Conservation (phyloP, 805 yeast species). For the Scheffersomyces amazonensis region DNA sequence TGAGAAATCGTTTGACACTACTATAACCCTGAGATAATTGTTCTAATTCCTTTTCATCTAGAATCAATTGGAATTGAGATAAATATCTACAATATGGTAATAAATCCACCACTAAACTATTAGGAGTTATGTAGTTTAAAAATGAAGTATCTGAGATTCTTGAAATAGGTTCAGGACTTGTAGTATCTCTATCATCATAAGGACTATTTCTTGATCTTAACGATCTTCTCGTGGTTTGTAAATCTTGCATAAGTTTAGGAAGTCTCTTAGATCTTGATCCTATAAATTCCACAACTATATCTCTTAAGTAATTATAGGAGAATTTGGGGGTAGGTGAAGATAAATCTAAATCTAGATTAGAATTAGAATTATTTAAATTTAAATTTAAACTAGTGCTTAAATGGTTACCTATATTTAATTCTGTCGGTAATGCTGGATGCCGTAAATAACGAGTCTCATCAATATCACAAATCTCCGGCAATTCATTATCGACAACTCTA, state of each 20-base stretch:
- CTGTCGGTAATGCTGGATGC: conserved; percentile 35
- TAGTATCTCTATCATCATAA: conserved; percentile 3
- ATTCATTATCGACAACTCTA: conserved; percentile 27
- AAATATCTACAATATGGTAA: conserved; percentile 31
- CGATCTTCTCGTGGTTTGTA: conserved; percentile 13
- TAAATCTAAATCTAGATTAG: background rate
- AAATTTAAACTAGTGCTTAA: conserved; percentile 4
- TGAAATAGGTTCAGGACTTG: conserved; percentile 12
- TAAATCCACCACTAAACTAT: conserved; percentile 27
- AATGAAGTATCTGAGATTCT: conserved; percentile 36
- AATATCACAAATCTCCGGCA: conserved; percentile 29
- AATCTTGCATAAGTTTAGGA: conserved; percentile 27
- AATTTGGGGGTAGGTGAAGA: conserved; percentile 2
- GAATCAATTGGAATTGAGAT: conserved; percentile 27
- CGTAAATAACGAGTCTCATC: conserved; percentile 26
- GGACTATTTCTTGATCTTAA: background rate
- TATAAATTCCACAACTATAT: conserved; percentile 16
- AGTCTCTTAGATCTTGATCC: conserved; percentile 34
- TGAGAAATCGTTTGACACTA: conserved; percentile 24
- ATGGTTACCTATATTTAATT: conserved; percentile 28
- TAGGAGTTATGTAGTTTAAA: conserved; percentile 19
- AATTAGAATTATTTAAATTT: too few relatives aligned
- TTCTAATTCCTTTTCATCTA: conserved; percentile 20
- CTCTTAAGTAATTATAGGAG: conserved; percentile 10
- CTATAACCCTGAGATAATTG: conserved; percentile 8